Evolutionary conservation across 371 early-diverging fungal genomes (phyloP), one percentile per base, ranked within the genome.

Genomic region (Lichtheimia ornata): DNA sequence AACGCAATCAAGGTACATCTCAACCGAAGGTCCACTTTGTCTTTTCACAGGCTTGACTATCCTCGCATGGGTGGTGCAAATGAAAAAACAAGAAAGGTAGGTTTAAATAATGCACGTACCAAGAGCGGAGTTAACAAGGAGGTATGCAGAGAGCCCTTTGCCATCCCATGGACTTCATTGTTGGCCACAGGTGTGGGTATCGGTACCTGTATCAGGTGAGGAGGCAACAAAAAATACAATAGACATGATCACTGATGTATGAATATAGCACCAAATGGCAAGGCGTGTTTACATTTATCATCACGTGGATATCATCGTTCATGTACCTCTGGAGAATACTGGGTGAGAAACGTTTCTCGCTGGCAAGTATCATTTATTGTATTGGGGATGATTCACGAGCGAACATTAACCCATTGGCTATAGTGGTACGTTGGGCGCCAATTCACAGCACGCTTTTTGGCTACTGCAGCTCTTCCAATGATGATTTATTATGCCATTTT

Each of bases 241-340:
- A 35, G 35, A 11, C 11, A 2, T 11, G 35, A 35, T 5, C 9
- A 35, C 9, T 35, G 35, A 35, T 35, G 9, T 35, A 4, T 35
- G 11, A 2, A 44, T 49, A 20, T 44, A 73, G 72, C 52, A 43
- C 63, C 5, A 74, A 72, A 59, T 76, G 74, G 76, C 71, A 70
- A 47, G 76, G 74, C 5, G 6, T 56, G 1, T 42, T 69, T 14
- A 5, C 52, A 0, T 41, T 72, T 4, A 55, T 62, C 13, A 51
- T 63, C 0, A 44, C 74, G 7, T 79, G 74, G 76, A 70, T 89
- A 15, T 92, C 91, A 17, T 88, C 90, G 5, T 58, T 88, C 44
- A 62, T 76, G 5, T 93, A 97, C 40, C 78, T 93, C 17, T 97
- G 96, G 95, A 73, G 84, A 42, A 74, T 94, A 15, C 76, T 96